Base-by-base conservation (phyloP, 1,284 basidiomycete species). In the Hypsizygus ulmarius region DNA sequence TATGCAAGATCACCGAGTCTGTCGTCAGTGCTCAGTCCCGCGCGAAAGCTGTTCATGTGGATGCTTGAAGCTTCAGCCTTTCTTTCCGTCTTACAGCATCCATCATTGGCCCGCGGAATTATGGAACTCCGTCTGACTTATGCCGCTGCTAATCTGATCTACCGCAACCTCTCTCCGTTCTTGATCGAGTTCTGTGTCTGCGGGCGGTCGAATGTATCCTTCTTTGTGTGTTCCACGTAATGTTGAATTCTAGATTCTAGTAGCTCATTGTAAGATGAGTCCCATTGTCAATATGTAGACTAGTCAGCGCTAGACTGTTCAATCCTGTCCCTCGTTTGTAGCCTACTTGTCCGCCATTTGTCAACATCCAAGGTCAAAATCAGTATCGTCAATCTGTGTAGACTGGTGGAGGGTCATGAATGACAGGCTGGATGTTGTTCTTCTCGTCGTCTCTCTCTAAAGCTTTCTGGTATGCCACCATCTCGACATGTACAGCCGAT, bases 391-490 rank as follows among this genome's bases (percentile, higher is more conserved):
- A 43, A 36, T 49, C 42, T 27, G 50, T 45, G 35, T 52, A 52
- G 25, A 43, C 25, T 35, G 51, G 51, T 16, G 51, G 51, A 4
- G 51, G 51, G 38, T 52, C 46, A 8, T 21, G n/a, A 12, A 36
- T n/a, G 8, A 40, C 45, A 7, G 28, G 27, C 9, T 9, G 30
- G 39, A 36, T 42, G 25, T 41, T 49, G 21, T 43, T 38, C 36
- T 58, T 57, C 42, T 65, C 59, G 14, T 58, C 33, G 35, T 67
- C 54, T 11, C 57, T 55, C 44, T 65, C 62, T n/a, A 67, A 52
- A 3, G 59, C 58, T 47, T 66, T 67, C 52, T 66, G 65, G 41
- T 57, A 59, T 25, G 59, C 52, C 5, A 55, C 55, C 57, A 64
- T 52, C 5, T 60, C 58, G 14, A 49, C 55, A 42, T 62, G 56